Evolutionary conservation across 1,139 yeast species (phyloP).

Genomic region (Barnettozyma hawaiiensis): DNA sequence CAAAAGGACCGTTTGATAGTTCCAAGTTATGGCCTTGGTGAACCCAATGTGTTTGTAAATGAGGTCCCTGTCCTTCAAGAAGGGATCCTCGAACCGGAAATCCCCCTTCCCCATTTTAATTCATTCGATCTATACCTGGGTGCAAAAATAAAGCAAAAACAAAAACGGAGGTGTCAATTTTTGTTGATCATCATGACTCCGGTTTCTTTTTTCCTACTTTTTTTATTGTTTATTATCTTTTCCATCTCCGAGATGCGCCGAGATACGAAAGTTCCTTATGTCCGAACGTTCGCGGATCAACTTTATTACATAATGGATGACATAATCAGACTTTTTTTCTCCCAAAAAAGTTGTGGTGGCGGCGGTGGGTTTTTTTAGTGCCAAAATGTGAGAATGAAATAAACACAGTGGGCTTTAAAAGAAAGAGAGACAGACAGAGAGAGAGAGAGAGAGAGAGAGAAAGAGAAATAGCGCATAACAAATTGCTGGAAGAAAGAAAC

Average conservation of each 20-base stretch:
- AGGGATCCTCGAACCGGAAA: slow-evolving; percentile 21
- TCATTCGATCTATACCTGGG: background rate
- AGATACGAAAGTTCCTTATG: background rate
- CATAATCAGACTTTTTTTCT: too few species aligned
- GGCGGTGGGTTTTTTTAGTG: background rate
- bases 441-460: too few species aligned
- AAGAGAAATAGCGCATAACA: too few species aligned
- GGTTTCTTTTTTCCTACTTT: background rate
- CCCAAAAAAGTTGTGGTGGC: too few species aligned
- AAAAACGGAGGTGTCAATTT: background rate
- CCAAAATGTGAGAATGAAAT: too few species aligned
- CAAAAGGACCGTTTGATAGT: slow-evolving; percentile 16
- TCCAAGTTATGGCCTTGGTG: slow-evolving; percentile 19
- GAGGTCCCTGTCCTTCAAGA: slow-evolving; percentile 17
- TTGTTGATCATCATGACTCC: too few species aligned
- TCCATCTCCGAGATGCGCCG: slow-evolving; percentile 1
- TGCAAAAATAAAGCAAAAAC: background rate
- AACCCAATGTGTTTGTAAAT: slow-evolving; percentile 20
- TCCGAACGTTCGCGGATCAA: background rate
- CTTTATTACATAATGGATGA: background rate
- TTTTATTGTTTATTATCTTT: slow-evolving; percentile 5
- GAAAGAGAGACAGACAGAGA: too few species aligned
- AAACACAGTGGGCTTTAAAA: too few species aligned
- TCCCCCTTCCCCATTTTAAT: slow-evolving; percentile 8
- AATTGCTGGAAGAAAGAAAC: background rate